Evolutionary conservation across 2,329 filamentous ascomycete genomes (phyloP), one percentile per base, ranked within the genome.

Genomic region (Davidsoniella eucalypti): DNA sequence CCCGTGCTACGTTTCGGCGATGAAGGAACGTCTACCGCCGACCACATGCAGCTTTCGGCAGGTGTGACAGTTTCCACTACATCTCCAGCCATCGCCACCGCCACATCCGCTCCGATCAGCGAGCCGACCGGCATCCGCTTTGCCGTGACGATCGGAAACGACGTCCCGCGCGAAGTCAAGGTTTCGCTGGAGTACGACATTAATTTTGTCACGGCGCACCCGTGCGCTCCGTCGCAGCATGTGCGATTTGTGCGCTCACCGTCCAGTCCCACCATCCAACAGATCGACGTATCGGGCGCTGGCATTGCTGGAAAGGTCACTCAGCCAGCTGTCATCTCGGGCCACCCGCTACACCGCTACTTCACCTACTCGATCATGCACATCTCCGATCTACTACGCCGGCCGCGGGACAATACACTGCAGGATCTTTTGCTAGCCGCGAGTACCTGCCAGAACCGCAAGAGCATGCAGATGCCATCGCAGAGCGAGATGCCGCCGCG

Each of bases 131-230:
- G 57, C 26, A 51, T 66, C 45, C 61, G 57, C 40, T 67, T 67
- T 44, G 57, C 54, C 2, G 63, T 67, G 4, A 59, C 60, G 1
- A 57, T 66, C 40, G 63, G 65, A 43, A 33, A 41, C 12, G 51
- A 53, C 16, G 39, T 53, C 9, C 18, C 48, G n/a, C 43, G 43
- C 7, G 47, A 53, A 37, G 51, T 53, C 48, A 66, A 65, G 1
- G 67, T 71, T 47, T 58, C 67, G 1, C 61, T 83, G 8, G 62
- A 64, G 5, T 73, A 77, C 55, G 78, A 82, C 52, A 69, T 81
- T 18, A 73, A 72, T 56, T 82, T 82, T 58, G 74, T 81, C 16
- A 81, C 79, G 1, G 77, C 77, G 0, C 76, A 81, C 56, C 79
- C 79, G 0, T 83, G 79, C 56, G 69, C 74, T 4, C 71, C 74